Evolutionary conservation across 768 basidiomycete genomes (phyloP).

Genomic region (Pleurotus tuber-regium): DNA sequence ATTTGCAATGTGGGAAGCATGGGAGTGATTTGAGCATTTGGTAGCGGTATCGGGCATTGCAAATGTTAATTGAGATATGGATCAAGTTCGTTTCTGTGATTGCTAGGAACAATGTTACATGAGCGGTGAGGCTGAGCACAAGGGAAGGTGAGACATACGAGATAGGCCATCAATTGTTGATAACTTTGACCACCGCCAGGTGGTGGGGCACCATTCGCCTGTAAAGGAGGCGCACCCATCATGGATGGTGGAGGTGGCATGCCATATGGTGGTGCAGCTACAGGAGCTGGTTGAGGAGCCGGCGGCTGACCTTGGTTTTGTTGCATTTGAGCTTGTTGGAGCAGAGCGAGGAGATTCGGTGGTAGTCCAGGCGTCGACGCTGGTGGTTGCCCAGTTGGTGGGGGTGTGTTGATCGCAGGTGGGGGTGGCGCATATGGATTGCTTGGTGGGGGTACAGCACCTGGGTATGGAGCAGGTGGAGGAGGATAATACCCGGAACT

Average conservation of each 20-base stretch:
- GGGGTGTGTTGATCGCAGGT: conserved; percentile 28
- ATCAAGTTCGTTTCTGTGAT: conserved; percentile 23
- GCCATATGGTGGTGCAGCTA: conserved; percentile 21
- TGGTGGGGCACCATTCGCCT: conserved; percentile 37
- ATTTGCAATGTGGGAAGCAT: no score
- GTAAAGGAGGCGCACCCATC: conserved; percentile 39
- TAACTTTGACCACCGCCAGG: conserved; percentile 37
- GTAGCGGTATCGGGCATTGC: no score
- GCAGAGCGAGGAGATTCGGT: conserved; percentile 65
- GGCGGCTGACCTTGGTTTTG: conserved; percentile 34
- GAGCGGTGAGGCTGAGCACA: no score
- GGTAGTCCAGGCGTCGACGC: conserved; percentile 43
- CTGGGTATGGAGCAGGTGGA: conserved; percentile 28
- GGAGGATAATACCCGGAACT: conserved; percentile 19
- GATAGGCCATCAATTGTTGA: conserved; percentile 68
- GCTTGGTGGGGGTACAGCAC: conserved; percentile 27
- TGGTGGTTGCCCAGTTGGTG: conserved; percentile 33
- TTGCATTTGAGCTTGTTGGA: conserved; percentile 55
- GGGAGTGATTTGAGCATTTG: no score
- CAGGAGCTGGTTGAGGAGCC: conserved; percentile 18
- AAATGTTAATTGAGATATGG: neutral
- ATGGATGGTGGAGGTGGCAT: conserved; percentile 40
- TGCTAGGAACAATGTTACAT: no score
- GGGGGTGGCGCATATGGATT: conserved; percentile 18
- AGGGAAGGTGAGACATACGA: conserved; percentile 40